These are phyloP conservation scores for Eucalyptus urophylla DNA, from an alignment of 345 rosid species.

Conservation along the genomic window DNA sequence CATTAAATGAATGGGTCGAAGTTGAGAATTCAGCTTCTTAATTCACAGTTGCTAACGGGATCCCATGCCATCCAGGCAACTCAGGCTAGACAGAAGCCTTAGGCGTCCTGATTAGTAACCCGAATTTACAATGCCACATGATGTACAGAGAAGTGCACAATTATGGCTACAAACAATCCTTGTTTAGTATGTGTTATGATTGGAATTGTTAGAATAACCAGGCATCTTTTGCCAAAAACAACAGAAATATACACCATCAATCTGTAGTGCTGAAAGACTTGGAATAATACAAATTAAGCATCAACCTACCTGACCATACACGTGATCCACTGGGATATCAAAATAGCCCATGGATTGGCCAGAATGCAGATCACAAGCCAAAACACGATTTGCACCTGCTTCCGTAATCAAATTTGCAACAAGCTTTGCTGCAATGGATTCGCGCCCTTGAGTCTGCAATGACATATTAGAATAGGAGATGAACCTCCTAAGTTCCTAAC, in stretches of 20 bases:
- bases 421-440: slow-evolving; percentile 94
- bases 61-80: background rate
- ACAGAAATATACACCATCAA: background rate
- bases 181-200: background rate
- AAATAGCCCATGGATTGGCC: slow-evolving; percentile 99
- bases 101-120: background rate
- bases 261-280: background rate
- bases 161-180: background rate
- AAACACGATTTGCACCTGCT: slow-evolving; percentile 97
- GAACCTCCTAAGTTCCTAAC: background rate
- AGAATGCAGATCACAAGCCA: slow-evolving; percentile 98
- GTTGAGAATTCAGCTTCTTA: background rate
- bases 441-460: slow-evolving; percentile 97
- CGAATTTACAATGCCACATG: background rate
- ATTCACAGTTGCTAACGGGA: background rate
- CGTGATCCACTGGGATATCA: slow-evolving; percentile 96
- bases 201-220: background rate
- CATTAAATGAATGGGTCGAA: background rate
- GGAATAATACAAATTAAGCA: background rate
- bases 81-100: background rate
- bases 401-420: slow-evolving; percentile 90
- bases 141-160: background rate
- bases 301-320: slow-evolving; percentile 72
- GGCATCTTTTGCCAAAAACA: background rate
- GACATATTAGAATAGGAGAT: background rate